These are phyloP conservation scores for Cutaneotrichosporon cutaneum DNA, from an alignment of 1,284 basidiomycete genomes.

Conservation along the genomic window DNA sequence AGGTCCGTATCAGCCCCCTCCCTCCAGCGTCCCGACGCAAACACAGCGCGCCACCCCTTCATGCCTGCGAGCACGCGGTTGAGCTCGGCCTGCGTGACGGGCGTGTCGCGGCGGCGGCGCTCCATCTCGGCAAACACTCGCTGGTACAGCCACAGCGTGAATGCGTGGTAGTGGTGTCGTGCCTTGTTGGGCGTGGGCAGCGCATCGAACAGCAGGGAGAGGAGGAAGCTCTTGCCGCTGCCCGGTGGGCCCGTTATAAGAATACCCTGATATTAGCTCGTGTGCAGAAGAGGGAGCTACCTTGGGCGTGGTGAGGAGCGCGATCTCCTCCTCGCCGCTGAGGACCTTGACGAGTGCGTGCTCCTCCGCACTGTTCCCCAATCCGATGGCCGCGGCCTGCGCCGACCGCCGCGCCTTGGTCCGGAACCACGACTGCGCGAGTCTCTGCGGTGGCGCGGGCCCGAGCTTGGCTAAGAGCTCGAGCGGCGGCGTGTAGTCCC, in stretches of 20 bases:
- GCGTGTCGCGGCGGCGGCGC: conserved; percentile 26
- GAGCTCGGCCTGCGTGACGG: conserved; percentile 47
- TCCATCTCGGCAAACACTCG: conserved; percentile 54
- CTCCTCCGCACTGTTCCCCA: conserved; percentile 23
- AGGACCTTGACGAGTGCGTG: conserved; percentile 58
- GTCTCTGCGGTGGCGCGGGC: conserved; percentile 35
- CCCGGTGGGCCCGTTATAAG: conserved; percentile 59
- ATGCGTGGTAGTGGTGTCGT: conserved; percentile 66
- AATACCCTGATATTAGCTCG: conserved; percentile 49
- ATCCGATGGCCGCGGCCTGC: conserved; percentile 2
- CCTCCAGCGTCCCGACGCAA: conserved; percentile 53
- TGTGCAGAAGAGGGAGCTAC: conserved; percentile 37
- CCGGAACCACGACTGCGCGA: conserved; percentile 14
- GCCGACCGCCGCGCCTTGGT: neutral
- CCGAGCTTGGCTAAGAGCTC: conserved; percentile 46
- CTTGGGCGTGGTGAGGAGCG: conserved; percentile 61
- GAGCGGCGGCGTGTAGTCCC: conserved; percentile 48
- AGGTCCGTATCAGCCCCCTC: conserved; percentile 35
- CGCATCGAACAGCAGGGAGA: conserved; percentile 65
- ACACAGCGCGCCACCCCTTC: conserved; percentile 51
- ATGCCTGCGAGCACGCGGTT: conserved; percentile 46
- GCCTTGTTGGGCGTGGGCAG: conserved; percentile 63
- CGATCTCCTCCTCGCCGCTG: conserved; percentile 63
- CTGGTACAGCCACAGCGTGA: conserved; percentile 67
- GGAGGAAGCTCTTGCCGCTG: conserved; percentile 62